Conservation (phyloP, 495 filamentous ascomycete species). For the Jackrogersella minutella region DNA sequence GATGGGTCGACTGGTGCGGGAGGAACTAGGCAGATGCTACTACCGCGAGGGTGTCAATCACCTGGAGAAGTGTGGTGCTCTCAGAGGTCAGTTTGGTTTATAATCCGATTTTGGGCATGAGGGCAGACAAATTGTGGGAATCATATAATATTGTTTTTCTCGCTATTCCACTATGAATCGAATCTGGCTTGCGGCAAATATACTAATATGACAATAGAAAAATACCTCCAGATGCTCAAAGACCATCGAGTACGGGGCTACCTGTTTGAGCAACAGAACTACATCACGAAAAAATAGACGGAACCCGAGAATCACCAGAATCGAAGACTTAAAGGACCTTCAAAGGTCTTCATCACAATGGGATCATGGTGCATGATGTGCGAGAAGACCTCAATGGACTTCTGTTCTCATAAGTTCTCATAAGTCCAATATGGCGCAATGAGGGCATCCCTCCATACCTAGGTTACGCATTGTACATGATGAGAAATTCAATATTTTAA, state of each 20-base stretch:
- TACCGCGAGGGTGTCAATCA: slow-evolving; percentile 94
- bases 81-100: slow-evolving; percentile 75
- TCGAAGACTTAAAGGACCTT: too few species aligned
- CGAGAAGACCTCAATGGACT: too few species aligned
- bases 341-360: slow-evolving; percentile 7
- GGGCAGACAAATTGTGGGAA: too few species aligned
- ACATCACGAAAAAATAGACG: slow-evolving; percentile 61
- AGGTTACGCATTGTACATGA: slow-evolving; percentile 24
- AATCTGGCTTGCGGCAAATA: neutral
- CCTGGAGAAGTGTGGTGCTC: slow-evolving; percentile 90
- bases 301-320: neutral
- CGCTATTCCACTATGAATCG: neutral
- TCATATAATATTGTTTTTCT: too few species aligned
- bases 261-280: slow-evolving; percentile 91
- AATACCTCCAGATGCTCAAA: slow-evolving; percentile 90
- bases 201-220: slow-evolving; percentile 65
- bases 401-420: too few species aligned
- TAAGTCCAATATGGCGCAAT: neutral
- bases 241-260: slow-evolving; percentile 88
- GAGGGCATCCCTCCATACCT: neutral
- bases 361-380: neutral
- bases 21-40: slow-evolving; percentile 97
- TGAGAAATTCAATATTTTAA: neutral
- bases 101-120: neutral
- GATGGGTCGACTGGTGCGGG: slow-evolving; percentile 93